Conservation (phyloP, 371 early-diverging fungal species). For the Mortierella sp. region DNA sequence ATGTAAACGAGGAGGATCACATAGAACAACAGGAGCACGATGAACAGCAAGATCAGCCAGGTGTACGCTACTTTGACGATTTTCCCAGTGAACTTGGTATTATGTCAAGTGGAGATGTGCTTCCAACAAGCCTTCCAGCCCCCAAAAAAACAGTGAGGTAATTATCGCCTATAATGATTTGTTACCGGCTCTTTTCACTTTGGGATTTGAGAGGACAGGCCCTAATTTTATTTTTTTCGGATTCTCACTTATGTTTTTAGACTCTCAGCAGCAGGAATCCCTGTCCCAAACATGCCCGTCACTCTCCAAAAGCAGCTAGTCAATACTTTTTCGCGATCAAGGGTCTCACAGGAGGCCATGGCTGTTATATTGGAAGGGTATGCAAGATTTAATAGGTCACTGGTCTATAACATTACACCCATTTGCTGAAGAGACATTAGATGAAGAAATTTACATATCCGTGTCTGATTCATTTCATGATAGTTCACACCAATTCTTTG, state of each 20-base stretch:
- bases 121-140: constrained; percentile 21
- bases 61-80: constrained; percentile 40
- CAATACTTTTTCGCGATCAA: constrained; percentile 40
- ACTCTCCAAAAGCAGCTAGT: constrained; percentile 42
- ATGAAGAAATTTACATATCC: background rate
- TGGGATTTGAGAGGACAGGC: too few relatives aligned
- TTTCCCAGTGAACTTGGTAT: constrained; percentile 53
- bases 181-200: too few relatives aligned
- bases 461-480: background rate
- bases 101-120: constrained; percentile 48
- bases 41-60: constrained; percentile 15
- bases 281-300: constrained; percentile 40
- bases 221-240: too few relatives aligned
- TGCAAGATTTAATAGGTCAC: background rate
- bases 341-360: constrained; percentile 53
- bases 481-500: constrained; percentile 53
- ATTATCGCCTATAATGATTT: background rate
- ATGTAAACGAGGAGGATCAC: constrained; percentile 37
- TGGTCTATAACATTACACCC: background rate
- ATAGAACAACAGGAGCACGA: constrained; percentile 42
- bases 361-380: constrained; percentile 53
- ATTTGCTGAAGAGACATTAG: background rate
- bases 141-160: constrained; percentile 31
- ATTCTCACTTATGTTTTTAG: constrained; percentile 6
- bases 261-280: constrained; percentile 21